These are phyloP conservation scores for Nectriaceae sp. DNA, from an alignment of 2,329 filamentous ascomycete genomes.

Conservation along the genomic window DNA sequence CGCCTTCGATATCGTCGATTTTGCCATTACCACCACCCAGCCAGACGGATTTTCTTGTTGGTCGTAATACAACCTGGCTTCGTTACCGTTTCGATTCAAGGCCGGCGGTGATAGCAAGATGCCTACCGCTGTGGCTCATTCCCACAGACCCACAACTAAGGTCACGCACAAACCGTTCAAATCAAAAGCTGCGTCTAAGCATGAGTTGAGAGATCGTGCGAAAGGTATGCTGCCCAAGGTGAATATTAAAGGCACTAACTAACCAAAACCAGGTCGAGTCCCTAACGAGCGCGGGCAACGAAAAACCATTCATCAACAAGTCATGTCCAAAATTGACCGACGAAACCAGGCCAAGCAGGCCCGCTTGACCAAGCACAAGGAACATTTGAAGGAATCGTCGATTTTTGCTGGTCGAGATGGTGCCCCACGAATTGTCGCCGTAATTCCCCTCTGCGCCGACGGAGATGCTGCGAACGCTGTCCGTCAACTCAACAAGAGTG, in stretches of 20 bases:
- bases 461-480: conserved; percentile 69
- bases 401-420: conserved; percentile 87
- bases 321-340: conserved; percentile 96
- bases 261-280: conserved; percentile 66
- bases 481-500: conserved; percentile 69
- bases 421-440: conserved; percentile 83
- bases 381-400: conserved; percentile 75
- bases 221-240: conserved; percentile 64
- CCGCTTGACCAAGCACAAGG: conserved; percentile 79
- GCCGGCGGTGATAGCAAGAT: conserved; percentile 74
- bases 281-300: conserved; percentile 71
- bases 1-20: conserved; percentile 28
- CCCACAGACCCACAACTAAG: conserved; percentile 93
- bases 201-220: conserved; percentile 76
- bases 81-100: conserved; percentile 86
- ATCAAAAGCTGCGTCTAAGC: conserved; percentile 86
- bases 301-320: conserved; percentile 91
- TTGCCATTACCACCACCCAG: conserved; percentile 25
- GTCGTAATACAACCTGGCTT: conserved; percentile 59
- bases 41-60: conserved; percentile 9
- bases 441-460: conserved; percentile 80
- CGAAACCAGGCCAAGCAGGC: conserved; percentile 94
- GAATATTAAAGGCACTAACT: not conserved
- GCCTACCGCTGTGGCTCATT: conserved; percentile 74
- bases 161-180: conserved; percentile 88